phyloP scores from a whole-genome alignment of 2,329 filamentous ascomycete species.

The Talaromyces amestolkiae region DNA sequence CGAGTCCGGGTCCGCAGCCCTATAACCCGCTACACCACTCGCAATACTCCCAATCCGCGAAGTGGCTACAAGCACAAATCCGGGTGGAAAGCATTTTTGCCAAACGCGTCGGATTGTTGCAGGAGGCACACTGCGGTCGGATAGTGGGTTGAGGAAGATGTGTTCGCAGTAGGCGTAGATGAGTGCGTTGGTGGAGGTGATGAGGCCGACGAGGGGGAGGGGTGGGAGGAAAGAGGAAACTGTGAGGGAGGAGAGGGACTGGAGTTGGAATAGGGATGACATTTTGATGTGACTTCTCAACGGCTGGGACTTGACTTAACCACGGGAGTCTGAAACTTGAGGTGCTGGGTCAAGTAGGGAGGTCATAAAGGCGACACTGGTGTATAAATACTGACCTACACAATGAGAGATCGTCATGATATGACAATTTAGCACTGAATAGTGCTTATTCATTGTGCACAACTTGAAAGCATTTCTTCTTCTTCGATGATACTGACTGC shows the following conservation, averaged over 20 bases:
- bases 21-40: slow-evolving; percentile 12
- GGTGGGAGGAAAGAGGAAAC: slow-evolving; percentile 9
- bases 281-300: background rate
- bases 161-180: slow-evolving; percentile 9
- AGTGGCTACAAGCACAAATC: background rate
- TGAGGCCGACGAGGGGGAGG: slow-evolving; percentile 7
- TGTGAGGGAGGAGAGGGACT: slow-evolving; percentile 4
- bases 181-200: slow-evolving; percentile 14
- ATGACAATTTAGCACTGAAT: background rate
- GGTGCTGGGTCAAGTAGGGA: background rate
- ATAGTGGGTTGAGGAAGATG: slow-evolving; percentile 6
- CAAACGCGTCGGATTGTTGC: slow-evolving; percentile 1
- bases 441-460: background rate
- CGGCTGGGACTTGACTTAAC: background rate
- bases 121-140: background rate
- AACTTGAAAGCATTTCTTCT: background rate
- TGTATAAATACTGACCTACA: background rate
- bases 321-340: background rate
- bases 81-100: background rate
- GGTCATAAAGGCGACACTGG: background rate
- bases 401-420: background rate
- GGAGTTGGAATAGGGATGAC: background rate
- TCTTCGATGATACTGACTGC: background rate
- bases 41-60: slow-evolving; percentile 8
- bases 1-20: background rate